phyloP scores from a whole-genome alignment of 1,284 basidiomycete genomes.

The Dichomitus squalens region DNA sequence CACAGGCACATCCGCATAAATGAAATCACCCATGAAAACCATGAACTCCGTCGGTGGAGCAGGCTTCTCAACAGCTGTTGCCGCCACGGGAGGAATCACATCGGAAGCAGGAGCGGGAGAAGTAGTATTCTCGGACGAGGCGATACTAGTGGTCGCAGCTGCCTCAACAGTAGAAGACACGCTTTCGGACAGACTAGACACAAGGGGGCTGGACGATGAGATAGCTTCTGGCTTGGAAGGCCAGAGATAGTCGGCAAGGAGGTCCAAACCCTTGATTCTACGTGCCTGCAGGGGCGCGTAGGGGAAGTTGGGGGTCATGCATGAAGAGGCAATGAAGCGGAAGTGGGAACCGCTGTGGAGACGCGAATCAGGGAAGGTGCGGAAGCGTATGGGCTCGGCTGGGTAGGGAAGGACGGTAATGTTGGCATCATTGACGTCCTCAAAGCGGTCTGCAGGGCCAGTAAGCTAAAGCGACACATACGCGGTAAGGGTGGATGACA shows the following conservation, averaged over 20 bases:
- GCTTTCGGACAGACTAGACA: neutral
- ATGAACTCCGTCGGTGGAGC: constrained; percentile 50
- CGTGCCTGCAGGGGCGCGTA: constrained; percentile 55
- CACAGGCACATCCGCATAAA: constrained; percentile 76
- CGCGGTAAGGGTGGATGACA: constrained; percentile 26
- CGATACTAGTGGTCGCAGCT: neutral
- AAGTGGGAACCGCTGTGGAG: constrained; percentile 56
- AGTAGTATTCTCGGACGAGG: constrained; percentile 7
- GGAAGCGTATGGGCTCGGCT: constrained; percentile 55
- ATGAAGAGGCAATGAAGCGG: constrained; percentile 68
- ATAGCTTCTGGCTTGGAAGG: constrained; percentile 22
- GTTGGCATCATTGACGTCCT: constrained; percentile 39
- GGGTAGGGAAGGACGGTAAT: constrained; percentile 52
- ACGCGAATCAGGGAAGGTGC: constrained; percentile 69
- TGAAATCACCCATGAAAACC: constrained; percentile 72
- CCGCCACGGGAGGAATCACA: constrained; percentile 7
- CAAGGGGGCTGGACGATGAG: neutral
- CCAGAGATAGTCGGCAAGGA: constrained; percentile 59
- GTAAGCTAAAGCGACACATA: neutral
- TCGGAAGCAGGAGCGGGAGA: neutral
- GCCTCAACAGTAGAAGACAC: neutral
- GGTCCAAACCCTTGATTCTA: constrained; percentile 68
- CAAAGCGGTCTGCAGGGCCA: constrained; percentile 48
- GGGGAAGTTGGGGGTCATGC: constrained; percentile 66
- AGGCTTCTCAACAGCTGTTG: constrained; percentile 8